These are phyloP conservation scores for Microstegium vimineum DNA, from an alignment of 176 grass and related monocot genomes.

Conservation along the genomic window DNA sequence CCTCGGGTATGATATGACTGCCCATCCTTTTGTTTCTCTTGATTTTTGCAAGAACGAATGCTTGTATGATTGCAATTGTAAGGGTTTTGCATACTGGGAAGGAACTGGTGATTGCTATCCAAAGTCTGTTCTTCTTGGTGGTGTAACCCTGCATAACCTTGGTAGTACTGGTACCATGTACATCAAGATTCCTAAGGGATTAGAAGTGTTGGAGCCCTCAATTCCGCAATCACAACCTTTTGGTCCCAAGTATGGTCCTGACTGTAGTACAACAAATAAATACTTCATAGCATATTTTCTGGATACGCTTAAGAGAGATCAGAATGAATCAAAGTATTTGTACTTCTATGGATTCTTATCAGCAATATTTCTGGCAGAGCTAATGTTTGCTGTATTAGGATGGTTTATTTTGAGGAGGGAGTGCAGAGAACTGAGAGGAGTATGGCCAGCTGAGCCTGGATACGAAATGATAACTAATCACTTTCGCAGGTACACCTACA, in stretches of 20 bases:
- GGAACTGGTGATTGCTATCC: slow-evolving; percentile 31
- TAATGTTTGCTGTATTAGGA: slow-evolving; percentile 16
- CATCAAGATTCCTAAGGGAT: slow-evolving; percentile 1
- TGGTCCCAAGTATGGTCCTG: slow-evolving; percentile 10
- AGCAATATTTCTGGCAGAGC: slow-evolving; percentile 23
- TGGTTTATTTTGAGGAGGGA: slow-evolving; percentile 36
- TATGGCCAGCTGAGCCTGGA: slow-evolving; percentile 30
- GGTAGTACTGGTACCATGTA: slow-evolving; percentile 1
- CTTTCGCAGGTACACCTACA: slow-evolving; percentile 31
- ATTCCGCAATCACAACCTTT: slow-evolving; percentile 4
- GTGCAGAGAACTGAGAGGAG: neutral
- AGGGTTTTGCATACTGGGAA: slow-evolving; percentile 27
- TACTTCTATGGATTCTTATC: slow-evolving; percentile 42
- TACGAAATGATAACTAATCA: slow-evolving; percentile 30
- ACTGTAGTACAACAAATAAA: neutral
- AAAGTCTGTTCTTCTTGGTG: slow-evolving; percentile 17
- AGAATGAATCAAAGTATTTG: neutral
- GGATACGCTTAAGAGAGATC: neutral
- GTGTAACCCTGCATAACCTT: neutral
- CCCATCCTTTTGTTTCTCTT: neutral
- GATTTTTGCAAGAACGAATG: slow-evolving; percentile 17
- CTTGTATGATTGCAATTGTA: slow-evolving; percentile 27
- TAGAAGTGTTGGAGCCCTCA: neutral
- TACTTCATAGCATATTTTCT: neutral
- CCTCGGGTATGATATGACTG: slow-evolving; percentile 5